These are phyloP conservation scores for Penicillium ucsense DNA, from an alignment of 495 filamentous ascomycete species.

Conservation along the genomic window DNA sequence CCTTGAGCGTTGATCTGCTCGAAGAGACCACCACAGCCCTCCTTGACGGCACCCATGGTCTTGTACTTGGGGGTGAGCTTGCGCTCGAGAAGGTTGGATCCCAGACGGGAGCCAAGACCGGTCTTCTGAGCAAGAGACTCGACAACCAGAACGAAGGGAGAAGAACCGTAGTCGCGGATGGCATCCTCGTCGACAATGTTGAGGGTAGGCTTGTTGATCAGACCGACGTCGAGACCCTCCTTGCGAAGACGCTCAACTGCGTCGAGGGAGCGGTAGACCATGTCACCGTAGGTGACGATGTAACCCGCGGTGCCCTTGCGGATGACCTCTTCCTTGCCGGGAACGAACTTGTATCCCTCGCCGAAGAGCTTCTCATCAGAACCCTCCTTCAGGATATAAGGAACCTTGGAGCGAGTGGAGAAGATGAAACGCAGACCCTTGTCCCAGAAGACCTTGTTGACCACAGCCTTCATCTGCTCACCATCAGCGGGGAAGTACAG, in stretches of 20 bases:
- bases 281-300: slow-evolving; percentile 31
- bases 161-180: slow-evolving; percentile 25
- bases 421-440: slow-evolving; percentile 30
- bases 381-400: slow-evolving; percentile 31
- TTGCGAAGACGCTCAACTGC: slow-evolving; percentile 27
- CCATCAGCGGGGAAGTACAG: slow-evolving; percentile 35
- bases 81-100: slow-evolving; percentile 24
- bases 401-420: slow-evolving; percentile 32
- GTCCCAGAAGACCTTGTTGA: slow-evolving; percentile 28
- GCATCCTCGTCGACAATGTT: slow-evolving; percentile 32
- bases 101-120: slow-evolving; percentile 29
- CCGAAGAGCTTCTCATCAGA: slow-evolving; percentile 28
- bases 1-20: slow-evolving; percentile 31
- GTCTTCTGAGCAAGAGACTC: slow-evolving; percentile 35
- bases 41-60: slow-evolving; percentile 25
- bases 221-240: slow-evolving; percentile 24
- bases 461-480: slow-evolving; percentile 36
- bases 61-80: slow-evolving; percentile 27
- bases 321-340: slow-evolving; percentile 30
- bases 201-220: slow-evolving; percentile 33
- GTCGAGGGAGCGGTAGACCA: slow-evolving; percentile 33
- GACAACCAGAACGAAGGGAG: slow-evolving; percentile 26
- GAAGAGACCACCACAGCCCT: slow-evolving; percentile 29
- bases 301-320: slow-evolving; percentile 28
- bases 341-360: slow-evolving; percentile 27